phyloP scores from a whole-genome alignment of 257 asterid genomes.

The Orobanche coerulescens region DNA sequence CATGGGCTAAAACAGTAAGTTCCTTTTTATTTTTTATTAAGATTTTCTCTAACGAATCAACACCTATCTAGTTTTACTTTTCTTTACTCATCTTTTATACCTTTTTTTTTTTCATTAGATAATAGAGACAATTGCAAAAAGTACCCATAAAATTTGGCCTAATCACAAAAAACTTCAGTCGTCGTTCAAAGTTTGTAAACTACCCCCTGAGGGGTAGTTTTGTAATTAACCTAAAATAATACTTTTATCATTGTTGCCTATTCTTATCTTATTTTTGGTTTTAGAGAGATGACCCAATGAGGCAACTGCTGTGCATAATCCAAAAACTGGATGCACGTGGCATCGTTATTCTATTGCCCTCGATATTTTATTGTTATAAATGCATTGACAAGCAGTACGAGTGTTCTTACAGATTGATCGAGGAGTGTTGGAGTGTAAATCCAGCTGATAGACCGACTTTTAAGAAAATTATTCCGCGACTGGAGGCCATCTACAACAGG shows the following conservation, averaged over 20 bases:
- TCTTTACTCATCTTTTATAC: not conserved
- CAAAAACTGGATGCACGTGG: too few relatives aligned
- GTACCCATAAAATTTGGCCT: not conserved
- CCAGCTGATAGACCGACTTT: conserved; percentile 75
- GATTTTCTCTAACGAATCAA: not conserved
- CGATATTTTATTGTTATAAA: too few relatives aligned
- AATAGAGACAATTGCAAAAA: not conserved
- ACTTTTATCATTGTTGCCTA: too few relatives aligned
- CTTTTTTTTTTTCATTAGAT: not conserved
- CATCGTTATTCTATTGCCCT: too few relatives aligned
- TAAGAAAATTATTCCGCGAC: conserved; percentile 72
- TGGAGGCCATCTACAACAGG: conserved; percentile 54
- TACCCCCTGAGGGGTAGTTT: too few relatives aligned
- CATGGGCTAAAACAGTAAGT: conserved; percentile 82
- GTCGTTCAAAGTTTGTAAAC: not conserved
- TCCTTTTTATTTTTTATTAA: not conserved
- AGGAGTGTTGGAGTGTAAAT: conserved; percentile 78
- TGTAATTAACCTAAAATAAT: too few relatives aligned
- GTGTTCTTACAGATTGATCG: conserved; percentile 59
- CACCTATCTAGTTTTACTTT: not conserved
- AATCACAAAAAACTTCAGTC: not conserved
- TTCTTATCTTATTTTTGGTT: too few relatives aligned
- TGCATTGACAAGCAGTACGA: too few relatives aligned
- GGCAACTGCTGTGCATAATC: too few relatives aligned
- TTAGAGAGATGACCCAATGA: too few relatives aligned